phyloP scores from a whole-genome alignment of 148 eudicot species.

The Silene uniflora region DNA sequence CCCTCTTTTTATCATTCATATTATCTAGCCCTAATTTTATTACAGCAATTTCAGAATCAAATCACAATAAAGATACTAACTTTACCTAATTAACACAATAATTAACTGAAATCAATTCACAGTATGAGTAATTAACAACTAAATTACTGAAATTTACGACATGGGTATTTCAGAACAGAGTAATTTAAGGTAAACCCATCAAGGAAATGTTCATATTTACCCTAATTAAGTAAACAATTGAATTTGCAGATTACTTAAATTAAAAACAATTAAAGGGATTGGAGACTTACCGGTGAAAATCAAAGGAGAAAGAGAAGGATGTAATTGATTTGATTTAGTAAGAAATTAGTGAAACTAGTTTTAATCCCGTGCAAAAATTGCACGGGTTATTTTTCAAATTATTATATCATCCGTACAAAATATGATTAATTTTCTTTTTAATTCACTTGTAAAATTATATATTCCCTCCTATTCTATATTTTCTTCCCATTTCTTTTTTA shows the following conservation, averaged over 20 bases:
- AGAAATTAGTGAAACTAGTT: too few relatives aligned
- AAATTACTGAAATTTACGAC: background rate
- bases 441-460: too few relatives aligned
- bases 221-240: background rate
- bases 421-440: too few relatives aligned
- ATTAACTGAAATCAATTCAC: background rate
- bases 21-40: background rate
- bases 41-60: background rate
- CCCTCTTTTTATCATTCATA: constrained; percentile 18
- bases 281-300: too few relatives aligned
- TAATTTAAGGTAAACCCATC: background rate
- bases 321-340: too few relatives aligned
- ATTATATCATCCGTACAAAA: too few relatives aligned
- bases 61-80: background rate
- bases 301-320: too few relatives aligned
- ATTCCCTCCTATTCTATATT: too few relatives aligned
- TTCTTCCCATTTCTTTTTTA: too few relatives aligned
- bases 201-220: background rate
- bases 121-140: background rate
- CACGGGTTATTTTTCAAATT: too few relatives aligned
- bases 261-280: background rate
- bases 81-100: background rate
- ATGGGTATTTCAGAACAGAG: background rate
- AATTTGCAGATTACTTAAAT: too few relatives aligned
- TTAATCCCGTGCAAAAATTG: too few relatives aligned